Evolutionary conservation across 345 rosid species (phyloP).

Genomic region (Moricandia arvensis): DNA sequence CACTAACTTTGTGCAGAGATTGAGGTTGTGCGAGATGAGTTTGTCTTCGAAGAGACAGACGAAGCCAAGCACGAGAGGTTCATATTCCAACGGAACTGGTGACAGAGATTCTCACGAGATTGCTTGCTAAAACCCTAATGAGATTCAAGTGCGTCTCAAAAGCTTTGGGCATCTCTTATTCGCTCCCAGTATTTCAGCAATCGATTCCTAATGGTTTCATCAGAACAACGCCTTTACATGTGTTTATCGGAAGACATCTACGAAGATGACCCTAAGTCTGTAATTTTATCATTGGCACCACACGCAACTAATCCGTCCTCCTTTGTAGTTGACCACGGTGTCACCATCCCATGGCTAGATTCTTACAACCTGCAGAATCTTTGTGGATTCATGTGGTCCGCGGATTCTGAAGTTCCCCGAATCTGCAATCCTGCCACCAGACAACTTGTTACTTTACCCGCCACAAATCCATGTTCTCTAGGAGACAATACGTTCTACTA

Average conservation of each 20-base stretch:
- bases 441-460: background rate
- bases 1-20: background rate
- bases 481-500: too few relatives aligned
- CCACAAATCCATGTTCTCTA: too few relatives aligned
- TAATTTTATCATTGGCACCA: background rate
- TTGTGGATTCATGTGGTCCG: background rate
- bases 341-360: background rate
- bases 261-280: background rate
- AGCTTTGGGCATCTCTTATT: too few relatives aligned
- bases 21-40: background rate
- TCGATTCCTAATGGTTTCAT: background rate
- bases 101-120: too few relatives aligned
- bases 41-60: too few relatives aligned
- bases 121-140: too few relatives aligned
- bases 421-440: background rate
- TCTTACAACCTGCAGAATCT: background rate
- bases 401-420: background rate
- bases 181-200: too few relatives aligned
- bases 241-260: background rate
- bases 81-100: too few relatives aligned
- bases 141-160: too few relatives aligned
- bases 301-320: background rate
- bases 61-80: too few relatives aligned
- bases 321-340: background rate
- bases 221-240: background rate